Percentiles rank a stretch among this genome's conserved stretches.
phyloP scores from a whole-genome alignment of 306 rosid species.

The Parietaria judaica region DNA sequence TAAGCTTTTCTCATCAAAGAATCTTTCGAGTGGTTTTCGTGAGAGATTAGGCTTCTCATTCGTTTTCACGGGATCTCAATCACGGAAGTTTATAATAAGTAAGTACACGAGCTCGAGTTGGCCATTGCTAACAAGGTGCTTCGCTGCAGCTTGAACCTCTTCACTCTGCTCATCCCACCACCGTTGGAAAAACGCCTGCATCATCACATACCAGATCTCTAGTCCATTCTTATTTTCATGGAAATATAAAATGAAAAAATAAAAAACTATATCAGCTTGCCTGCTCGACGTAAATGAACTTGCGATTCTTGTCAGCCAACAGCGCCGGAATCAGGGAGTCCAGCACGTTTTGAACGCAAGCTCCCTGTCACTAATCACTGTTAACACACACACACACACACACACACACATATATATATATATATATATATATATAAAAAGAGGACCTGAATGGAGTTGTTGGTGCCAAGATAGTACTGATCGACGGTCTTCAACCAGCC shows the following conservation, averaged over 20 bases:
- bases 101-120: constrained; percentile 81
- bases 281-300: constrained; percentile 77
- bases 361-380: constrained; percentile 31
- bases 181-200: constrained; percentile 72
- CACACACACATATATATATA: no score
- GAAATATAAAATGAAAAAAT: not conserved
- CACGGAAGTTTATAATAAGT: constrained; percentile 1
- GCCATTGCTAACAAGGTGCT: constrained; percentile 54
- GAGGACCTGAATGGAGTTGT: constrained; percentile 61
- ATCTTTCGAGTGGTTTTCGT: no score
- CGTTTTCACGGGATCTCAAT: no score
- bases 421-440: not conserved
- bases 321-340: constrained; percentile 54
- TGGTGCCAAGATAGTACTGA: constrained; percentile 81
- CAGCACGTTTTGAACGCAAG: constrained; percentile 75
- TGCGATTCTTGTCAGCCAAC: constrained; percentile 70
- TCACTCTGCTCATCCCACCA: constrained; percentile 81
- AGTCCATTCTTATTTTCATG: not conserved
- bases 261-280: constrained; percentile 15
- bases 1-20: no score
- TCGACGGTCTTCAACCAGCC: constrained; percentile 89
- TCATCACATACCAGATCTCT: not conserved
- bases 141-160: constrained; percentile 34
- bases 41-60: no score
- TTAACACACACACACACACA: no score